Evolutionary conservation across 805 yeast species (phyloP).

Genomic region (Saccharomycopsis sp.): DNA sequence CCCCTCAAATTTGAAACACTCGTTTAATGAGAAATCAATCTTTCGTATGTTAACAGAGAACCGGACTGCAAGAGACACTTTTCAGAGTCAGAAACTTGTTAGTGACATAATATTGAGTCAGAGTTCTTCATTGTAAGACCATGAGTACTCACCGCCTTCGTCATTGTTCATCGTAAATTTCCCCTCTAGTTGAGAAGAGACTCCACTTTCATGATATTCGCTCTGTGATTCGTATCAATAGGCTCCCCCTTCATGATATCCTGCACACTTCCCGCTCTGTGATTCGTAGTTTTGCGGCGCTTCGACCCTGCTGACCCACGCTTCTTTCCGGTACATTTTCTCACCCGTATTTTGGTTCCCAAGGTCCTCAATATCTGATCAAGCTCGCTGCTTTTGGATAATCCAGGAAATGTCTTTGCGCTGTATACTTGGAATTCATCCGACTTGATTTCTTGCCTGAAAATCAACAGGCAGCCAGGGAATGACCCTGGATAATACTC

Average conservation of each 20-base stretch:
- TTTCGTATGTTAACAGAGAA: too few species aligned
- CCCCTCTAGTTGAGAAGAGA: not conserved
- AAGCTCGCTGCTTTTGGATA: constrained; percentile 26
- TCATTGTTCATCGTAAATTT: too few species aligned
- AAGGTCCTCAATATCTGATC: constrained; percentile 10
- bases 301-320: constrained; percentile 7
- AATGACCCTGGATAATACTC: not conserved
- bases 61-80: too few species aligned
- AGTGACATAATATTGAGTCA: too few species aligned
- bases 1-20: too few species aligned
- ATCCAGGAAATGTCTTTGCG: constrained; percentile 31
- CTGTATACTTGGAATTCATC: constrained; percentile 26
- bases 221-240: too few species aligned
- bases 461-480: not conserved
- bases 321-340: constrained; percentile 13
- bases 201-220: not conserved
- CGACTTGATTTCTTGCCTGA: constrained; percentile 22
- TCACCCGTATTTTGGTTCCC: constrained; percentile 11
- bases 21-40: too few species aligned
- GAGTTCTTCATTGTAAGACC: too few species aligned
- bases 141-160: too few species aligned
- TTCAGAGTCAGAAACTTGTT: too few species aligned
- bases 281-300: not conserved
- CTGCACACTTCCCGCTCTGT: not conserved
- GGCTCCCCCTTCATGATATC: too few species aligned